Percentiles rank a stretch among this genome's conserved stretches.
These are phyloP conservation scores for Ophiocordyceps unilateralis DNA, from an alignment of 2,329 filamentous ascomycete genomes.

Conservation along the genomic window DNA sequence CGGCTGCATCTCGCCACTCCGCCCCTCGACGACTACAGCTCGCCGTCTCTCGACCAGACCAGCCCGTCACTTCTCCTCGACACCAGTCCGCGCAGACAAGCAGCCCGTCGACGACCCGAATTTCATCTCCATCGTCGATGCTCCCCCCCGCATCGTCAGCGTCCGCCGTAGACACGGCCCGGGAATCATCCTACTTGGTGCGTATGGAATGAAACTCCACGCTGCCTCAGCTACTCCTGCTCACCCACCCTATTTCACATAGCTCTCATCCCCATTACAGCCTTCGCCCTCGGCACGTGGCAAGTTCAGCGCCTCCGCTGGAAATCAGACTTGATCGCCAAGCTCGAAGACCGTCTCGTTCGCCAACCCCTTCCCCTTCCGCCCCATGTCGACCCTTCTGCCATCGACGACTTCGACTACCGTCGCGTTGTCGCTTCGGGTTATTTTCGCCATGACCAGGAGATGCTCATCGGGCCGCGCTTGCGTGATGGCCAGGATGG, in stretches of 20 bases:
- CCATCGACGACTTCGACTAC: constrained; percentile 81
- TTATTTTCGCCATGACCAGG: constrained; percentile 65
- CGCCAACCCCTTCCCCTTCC: constrained; percentile 75
- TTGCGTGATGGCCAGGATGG: constrained; percentile 81
- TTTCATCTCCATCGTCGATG: constrained; percentile 77
- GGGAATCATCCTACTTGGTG: constrained; percentile 63
- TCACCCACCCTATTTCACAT: constrained; percentile 1
- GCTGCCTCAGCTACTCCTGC: too few species aligned
- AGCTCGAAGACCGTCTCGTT: constrained; percentile 79
- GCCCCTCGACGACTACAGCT: not conserved
- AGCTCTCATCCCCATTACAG: constrained; percentile 78
- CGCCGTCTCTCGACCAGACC: constrained; percentile 4
- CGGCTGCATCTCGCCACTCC: not conserved
- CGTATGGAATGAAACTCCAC: constrained; percentile 1
- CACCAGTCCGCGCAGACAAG: constrained; percentile 6
- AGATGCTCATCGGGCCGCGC: constrained; percentile 90
- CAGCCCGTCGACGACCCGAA: constrained; percentile 56
- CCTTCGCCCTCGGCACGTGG: constrained; percentile 84
- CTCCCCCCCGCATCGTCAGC: constrained; percentile 65
- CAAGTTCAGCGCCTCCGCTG: constrained; percentile 83
- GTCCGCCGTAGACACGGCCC: constrained; percentile 55
- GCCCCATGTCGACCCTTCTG: constrained; percentile 62
- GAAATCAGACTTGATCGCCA: constrained; percentile 86
- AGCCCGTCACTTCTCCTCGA: not conserved
- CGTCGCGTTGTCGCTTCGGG: constrained; percentile 65